A percentile compares a stretch with the other conserved stretches of the same genome.
Conservation (phyloP, 2,329 filamentous ascomycete species). For the Alternaria novae-zelandiae region DNA sequence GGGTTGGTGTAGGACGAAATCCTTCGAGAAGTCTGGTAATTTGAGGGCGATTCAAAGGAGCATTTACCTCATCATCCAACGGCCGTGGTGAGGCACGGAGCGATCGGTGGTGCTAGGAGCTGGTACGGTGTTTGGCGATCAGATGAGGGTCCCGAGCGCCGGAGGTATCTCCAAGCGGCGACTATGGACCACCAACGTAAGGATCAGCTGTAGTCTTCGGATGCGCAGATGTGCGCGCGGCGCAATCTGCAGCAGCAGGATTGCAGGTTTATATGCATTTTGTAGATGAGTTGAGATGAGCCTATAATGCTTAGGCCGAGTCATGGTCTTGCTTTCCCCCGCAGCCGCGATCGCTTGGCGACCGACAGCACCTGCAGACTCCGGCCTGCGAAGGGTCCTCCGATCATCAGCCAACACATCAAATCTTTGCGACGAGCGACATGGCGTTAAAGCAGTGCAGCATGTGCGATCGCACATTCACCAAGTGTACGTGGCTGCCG, state of each 20-base stretch:
- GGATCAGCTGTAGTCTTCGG: conserved; percentile 6
- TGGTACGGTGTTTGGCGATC: background rate
- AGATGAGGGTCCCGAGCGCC: background rate
- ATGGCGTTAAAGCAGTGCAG: conserved; percentile 51
- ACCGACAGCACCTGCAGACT: conserved; percentile 18
- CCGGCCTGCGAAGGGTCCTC: conserved; percentile 23
- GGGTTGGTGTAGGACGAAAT: conserved; percentile 16
- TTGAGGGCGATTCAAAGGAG: background rate
- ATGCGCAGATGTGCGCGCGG: conserved; percentile 18
- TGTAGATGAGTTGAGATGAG: conserved; percentile 39
- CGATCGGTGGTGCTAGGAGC: background rate
- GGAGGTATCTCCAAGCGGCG: background rate
- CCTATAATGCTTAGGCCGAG: conserved; percentile 37
- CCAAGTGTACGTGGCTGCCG: conserved; percentile 46
- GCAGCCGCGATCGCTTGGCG: conserved; percentile 31
- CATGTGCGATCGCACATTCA: conserved; percentile 61
- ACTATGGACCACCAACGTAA: background rate
- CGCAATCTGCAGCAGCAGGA: conserved; percentile 32
- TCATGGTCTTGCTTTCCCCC: conserved; percentile 40
- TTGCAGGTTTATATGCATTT: conserved; percentile 31
- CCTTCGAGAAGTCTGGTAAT: conserved; percentile 13
- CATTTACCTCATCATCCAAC: background rate
- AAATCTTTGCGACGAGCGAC: conserved; percentile 13
- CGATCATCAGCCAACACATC: conserved; percentile 19
- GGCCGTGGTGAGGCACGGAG: background rate